Base-by-base conservation (phyloP, 768 basidiomycete genomes). In the Russula emetica region DNA sequence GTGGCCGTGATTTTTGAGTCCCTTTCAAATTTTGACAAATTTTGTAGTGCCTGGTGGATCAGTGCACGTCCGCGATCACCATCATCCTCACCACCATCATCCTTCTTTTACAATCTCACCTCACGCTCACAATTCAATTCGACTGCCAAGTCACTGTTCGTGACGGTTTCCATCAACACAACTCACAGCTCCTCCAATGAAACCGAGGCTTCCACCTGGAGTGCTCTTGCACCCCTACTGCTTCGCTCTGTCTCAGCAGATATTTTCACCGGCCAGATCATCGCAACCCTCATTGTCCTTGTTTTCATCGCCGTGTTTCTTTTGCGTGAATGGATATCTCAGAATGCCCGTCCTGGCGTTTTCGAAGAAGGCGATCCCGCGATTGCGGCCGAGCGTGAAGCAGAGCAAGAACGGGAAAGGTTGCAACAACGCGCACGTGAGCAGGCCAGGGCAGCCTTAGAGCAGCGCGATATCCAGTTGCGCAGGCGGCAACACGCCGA, bases 311-410 rank as follows among this genome's bases (percentile, higher is more conserved):
- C 88, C 9, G 79, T 93, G 34, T 97, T 98, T 70, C 82, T 98
- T 7, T 80, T 98, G 16, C 87, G 95, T 36, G 96, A 98, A 75
- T 98, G 94, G 94, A 92, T 96, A 67, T 84, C 90, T 0, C 92
- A 95, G 73, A 94, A 96, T 72, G 92, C 92, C 1, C 80, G 90
- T 18, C 92, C 92, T 2, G 92, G 90, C 0, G 80, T 92, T 1
- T 92, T 93, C 55, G 92, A 91, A 69, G 90, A 92, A 55, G 88
- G 86, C 26, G 88, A 87, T 22, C 69, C 74, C 8, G 71, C 67
- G 1, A 34, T 70, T 14, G 71, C 66, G 11, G 76, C 73, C 1
- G 79, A 78, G 26, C 60, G 45, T 5, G 66, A 69, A 24, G 65
- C 50, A 45, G 62, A 69, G 4, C 61, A 59, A 22, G 67, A 69